A percentile compares a stretch with the other conserved stretches of the same genome.
These are phyloP conservation scores for Corymbia citriodora DNA, from an alignment of 441 rosid species.

Conservation along the genomic window DNA sequence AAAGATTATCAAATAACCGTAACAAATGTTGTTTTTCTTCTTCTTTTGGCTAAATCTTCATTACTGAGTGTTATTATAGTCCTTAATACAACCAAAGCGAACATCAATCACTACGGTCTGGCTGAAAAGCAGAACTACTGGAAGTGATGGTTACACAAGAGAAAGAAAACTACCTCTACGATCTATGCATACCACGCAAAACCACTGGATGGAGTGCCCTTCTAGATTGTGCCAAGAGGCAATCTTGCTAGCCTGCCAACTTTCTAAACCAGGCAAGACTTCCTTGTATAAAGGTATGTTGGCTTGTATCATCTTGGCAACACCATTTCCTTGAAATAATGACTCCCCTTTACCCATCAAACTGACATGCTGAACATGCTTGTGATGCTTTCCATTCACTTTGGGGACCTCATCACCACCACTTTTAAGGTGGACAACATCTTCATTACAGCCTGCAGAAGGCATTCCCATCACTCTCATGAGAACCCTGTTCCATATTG, in stretches of 20 bases:
- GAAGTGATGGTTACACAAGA: background rate
- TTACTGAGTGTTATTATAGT: background rate
- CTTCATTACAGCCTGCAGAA: constrained; percentile 23
- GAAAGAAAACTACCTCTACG: constrained; percentile 56
- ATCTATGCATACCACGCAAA: constrained; percentile 80
- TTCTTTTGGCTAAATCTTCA: background rate
- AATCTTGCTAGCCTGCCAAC: constrained; percentile 90
- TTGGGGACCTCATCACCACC: constrained; percentile 55
- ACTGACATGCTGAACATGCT: constrained; percentile 40
- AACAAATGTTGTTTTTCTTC: background rate
- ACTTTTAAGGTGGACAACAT: constrained; percentile 29
- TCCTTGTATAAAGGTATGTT: constrained; percentile 64
- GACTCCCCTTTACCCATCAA: constrained; percentile 33
- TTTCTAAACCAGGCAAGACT: constrained; percentile 81
- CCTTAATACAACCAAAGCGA: background rate
- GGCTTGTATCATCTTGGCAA: constrained; percentile 59
- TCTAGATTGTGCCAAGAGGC: constrained; percentile 86
- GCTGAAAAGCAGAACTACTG: background rate
- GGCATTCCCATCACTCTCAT: constrained; percentile 42
- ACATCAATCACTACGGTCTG: background rate
- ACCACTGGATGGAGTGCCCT: constrained; percentile 90
- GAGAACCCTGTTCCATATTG: constrained; percentile 65
- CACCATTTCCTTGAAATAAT: constrained; percentile 52
- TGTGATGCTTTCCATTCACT: constrained; percentile 89
- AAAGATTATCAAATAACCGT: background rate